These are phyloP conservation scores for Puccinia hordei DNA, from an alignment of 1,284 basidiomycete genomes.

Conservation along the genomic window DNA sequence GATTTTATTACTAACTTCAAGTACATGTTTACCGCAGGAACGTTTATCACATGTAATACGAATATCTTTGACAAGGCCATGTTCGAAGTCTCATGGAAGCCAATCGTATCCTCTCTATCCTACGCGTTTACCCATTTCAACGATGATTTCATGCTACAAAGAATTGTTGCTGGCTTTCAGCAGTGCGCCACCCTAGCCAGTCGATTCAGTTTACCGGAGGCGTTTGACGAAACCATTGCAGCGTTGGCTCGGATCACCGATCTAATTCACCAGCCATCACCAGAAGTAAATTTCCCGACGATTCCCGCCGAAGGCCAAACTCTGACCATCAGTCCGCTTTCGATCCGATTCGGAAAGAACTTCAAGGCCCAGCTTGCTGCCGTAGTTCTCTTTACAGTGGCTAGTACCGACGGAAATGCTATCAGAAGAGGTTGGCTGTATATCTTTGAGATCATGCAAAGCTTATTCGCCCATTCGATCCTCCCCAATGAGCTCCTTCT, in stretches of 20 bases:
- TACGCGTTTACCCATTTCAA: conserved; percentile 83
- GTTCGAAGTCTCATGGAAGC: conserved; percentile 89
- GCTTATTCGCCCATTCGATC: conserved; percentile 88
- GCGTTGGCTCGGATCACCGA: conserved; percentile 72
- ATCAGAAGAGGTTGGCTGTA: conserved; percentile 85
- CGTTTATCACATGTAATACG: conserved; percentile 77
- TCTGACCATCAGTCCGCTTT: conserved; percentile 85
- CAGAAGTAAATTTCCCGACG: conserved; percentile 72
- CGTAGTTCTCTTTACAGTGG: conserved; percentile 95
- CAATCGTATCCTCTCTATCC: conserved; percentile 79
- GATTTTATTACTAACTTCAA: not conserved
- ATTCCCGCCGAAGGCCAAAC: conserved; percentile 89
- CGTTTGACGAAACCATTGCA: conserved; percentile 93
- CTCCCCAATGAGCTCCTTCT: conserved; percentile 84
- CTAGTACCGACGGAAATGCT: conserved; percentile 93
- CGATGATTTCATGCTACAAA: conserved; percentile 94
- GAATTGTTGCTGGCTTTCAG: conserved; percentile 88
- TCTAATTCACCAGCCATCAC: conserved; percentile 53
- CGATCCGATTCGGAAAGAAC: conserved; percentile 90
- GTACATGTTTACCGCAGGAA: conserved; percentile 63
- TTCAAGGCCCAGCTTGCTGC: conserved; percentile 95
- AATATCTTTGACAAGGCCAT: conserved; percentile 82
- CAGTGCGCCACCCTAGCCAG: conserved; percentile 93
- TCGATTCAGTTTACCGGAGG: conserved; percentile 83
- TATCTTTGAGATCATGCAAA: conserved; percentile 98